Evolutionary conservation across 495 filamentous ascomycete species (phyloP).

Genomic region (Penicillium ochrochloron): DNA sequence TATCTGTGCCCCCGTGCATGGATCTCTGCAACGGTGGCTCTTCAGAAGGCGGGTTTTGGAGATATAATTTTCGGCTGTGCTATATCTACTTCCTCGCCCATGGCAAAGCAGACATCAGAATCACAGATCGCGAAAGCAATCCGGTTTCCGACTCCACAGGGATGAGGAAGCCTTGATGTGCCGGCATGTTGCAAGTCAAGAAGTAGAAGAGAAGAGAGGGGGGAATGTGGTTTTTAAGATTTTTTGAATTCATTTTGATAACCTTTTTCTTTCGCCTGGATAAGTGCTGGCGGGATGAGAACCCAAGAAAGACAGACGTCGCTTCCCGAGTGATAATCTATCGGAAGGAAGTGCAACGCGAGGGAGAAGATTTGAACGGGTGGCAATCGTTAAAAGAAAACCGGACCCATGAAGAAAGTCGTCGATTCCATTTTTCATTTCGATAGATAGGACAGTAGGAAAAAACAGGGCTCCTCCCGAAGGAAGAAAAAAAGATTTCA

Average conservation of each 20-base stretch:
- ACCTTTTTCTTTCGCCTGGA: conserved; percentile 6
- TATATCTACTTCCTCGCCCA: conserved; percentile 51
- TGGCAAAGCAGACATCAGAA: conserved; percentile 31
- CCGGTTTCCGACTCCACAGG: conserved; percentile 32
- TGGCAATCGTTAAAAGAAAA: conserved; percentile 5
- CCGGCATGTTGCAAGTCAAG: conserved; percentile 29
- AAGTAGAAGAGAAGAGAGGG: conserved; percentile 8
- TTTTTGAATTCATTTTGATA: conserved; percentile 20
- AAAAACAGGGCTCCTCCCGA: conserved; percentile 34
- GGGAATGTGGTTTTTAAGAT: conserved; percentile 3
- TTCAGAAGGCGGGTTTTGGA: conserved; percentile 70
- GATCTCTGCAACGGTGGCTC: conserved; percentile 78
- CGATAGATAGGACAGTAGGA: conserved; percentile 40
- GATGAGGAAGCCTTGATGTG: conserved; percentile 51
- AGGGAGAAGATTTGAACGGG: conserved; percentile 16
- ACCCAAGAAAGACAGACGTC: background rate
- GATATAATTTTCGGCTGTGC: conserved; percentile 46
- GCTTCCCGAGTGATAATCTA: conserved; percentile 4
- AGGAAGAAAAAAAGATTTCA: conserved; percentile 31
- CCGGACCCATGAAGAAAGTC: conserved; percentile 32
- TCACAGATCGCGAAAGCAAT: conserved; percentile 28
- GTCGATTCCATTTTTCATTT: conserved; percentile 44
- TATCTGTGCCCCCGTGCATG: conserved; percentile 90
- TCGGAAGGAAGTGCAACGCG: conserved; percentile 17
- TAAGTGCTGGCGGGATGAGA: background rate